phyloP scores from a whole-genome alignment of 352 stramenopile species.

The Globisporangium paddicum region DNA sequence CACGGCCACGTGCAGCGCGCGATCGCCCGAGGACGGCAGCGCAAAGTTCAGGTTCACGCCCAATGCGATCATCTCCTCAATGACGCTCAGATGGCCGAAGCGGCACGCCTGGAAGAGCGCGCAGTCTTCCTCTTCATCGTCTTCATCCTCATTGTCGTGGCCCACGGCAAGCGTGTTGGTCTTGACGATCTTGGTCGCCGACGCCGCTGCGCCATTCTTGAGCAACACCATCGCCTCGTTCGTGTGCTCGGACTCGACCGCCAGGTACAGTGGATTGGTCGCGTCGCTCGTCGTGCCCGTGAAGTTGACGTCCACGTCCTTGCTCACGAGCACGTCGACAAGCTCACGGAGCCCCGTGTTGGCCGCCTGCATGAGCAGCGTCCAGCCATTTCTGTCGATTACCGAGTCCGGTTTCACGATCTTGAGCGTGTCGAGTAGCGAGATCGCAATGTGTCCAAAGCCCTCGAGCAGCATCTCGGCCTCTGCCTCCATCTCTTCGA shows the following conservation, averaged over 20 bases:
- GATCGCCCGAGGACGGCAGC: conserved; percentile 55
- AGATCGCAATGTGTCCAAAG: conserved; percentile 49
- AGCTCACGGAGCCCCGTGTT: conserved; percentile 68
- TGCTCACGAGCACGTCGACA: conserved; percentile 43
- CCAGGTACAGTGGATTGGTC: conserved; percentile 65
- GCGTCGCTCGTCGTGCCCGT: conserved; percentile 36
- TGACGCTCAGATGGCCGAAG: conserved; percentile 55
- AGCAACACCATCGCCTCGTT: conserved; percentile 64
- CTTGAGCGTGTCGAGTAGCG: conserved; percentile 41
- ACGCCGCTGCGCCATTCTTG: conserved; percentile 58
- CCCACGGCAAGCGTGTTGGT: conserved; percentile 30
- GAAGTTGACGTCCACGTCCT: conserved; percentile 60
- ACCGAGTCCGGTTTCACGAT: conserved; percentile 38
- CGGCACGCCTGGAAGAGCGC: conserved; percentile 75
- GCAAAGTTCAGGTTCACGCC: conserved; percentile 70
- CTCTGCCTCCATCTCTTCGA: conserved; percentile 71
- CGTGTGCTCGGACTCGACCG: conserved; percentile 71
- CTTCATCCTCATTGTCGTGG: conserved; percentile 24
- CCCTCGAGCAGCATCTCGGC: conserved; percentile 59
- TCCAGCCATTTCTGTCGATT: conserved; percentile 76
- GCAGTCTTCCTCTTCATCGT: conserved; percentile 57
- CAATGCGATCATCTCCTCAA: conserved; percentile 73
- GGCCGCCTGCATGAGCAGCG: conserved; percentile 80
- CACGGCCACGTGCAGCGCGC: conserved; percentile 70
- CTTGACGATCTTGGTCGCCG: conserved; percentile 62